Conservation (phyloP, 2,329 filamentous ascomycete species). For the Aspergillus sp. region DNA sequence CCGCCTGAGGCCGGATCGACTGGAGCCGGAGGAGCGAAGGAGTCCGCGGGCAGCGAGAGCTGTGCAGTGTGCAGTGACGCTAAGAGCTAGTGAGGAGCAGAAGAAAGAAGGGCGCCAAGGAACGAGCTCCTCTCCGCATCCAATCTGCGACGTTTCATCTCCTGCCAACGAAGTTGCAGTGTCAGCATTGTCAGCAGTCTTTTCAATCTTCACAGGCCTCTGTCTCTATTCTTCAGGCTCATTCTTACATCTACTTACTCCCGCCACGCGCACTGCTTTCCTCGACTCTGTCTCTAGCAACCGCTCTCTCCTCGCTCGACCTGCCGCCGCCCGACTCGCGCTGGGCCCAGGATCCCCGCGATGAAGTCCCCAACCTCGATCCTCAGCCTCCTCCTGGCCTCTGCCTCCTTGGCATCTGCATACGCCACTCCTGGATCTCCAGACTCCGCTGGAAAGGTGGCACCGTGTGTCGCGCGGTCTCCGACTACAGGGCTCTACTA, state of each 20-base stretch:
- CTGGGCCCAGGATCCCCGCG: conserved; percentile 14
- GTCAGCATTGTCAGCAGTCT: background rate
- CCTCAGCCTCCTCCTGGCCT: conserved; percentile 33
- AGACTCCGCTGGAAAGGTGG: conserved; percentile 43
- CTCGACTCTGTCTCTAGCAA: background rate
- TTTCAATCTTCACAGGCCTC: background rate
- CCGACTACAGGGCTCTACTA: conserved; percentile 63
- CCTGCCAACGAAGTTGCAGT: background rate
- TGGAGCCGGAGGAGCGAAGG: conserved; percentile 2
- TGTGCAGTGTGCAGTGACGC: no score
- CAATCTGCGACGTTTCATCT: conserved; percentile 16
- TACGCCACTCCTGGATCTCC: conserved; percentile 40
- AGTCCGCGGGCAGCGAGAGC: no score
- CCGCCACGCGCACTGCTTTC: background rate
- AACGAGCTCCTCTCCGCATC: conserved; percentile 1
- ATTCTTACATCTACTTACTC: conserved; percentile 5
- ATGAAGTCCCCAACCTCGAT: conserved; percentile 38
- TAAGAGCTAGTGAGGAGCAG: no score
- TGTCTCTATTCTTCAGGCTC: background rate
- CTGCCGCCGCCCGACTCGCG: background rate
- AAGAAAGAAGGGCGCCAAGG: background rate
- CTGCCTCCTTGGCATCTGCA: conserved; percentile 29
- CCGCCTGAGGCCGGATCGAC: conserved; percentile 13
- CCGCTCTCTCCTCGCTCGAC: background rate
- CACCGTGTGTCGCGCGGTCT: conserved; percentile 63